These are phyloP conservation scores for Lipomyces lipofer DNA, from an alignment of 805 yeast genomes.

Conservation along the genomic window DNA sequence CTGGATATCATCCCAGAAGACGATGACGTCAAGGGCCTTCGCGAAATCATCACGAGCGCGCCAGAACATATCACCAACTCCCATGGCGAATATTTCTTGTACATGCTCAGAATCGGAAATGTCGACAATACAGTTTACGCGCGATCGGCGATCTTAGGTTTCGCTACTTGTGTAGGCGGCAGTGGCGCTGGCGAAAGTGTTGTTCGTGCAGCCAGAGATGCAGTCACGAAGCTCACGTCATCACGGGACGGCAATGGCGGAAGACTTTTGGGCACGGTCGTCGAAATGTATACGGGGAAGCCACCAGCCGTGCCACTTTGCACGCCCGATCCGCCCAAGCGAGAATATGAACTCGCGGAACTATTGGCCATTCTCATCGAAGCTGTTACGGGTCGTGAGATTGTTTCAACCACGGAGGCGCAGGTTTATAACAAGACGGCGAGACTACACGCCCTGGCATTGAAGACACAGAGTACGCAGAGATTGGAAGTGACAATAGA, in stretches of 20 bases:
- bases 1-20: neutral
- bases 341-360: slow-evolving; percentile 22
- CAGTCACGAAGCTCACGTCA: slow-evolving; percentile 5
- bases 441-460: slow-evolving; percentile 9
- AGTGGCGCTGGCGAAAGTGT: slow-evolving; percentile 26
- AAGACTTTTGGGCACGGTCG: neutral
- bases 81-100: slow-evolving; percentile 2
- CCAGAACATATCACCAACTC: neutral
- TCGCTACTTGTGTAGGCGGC: slow-evolving; percentile 20
- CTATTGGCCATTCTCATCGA: slow-evolving; percentile 14
- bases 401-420: neutral
- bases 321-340: neutral
- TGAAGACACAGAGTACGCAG: slow-evolving; percentile 2
- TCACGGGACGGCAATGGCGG: neutral
- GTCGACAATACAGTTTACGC: neutral
- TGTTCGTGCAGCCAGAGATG: slow-evolving; percentile 25
- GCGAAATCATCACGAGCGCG: neutral
- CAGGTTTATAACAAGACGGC: slow-evolving; percentile 21
- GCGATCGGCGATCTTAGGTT: slow-evolving; percentile 10
- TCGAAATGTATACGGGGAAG: slow-evolving; percentile 3
- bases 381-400: neutral
- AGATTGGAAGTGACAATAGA: neutral
- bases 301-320: neutral
- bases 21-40: neutral
- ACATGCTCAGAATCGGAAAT: slow-evolving; percentile 6